Percentiles rank a stretch among this genome's conserved stretches.
Evolutionary conservation across 2,329 filamentous ascomycete genomes (phyloP).

Genomic region (Tolypocladium sp.): DNA sequence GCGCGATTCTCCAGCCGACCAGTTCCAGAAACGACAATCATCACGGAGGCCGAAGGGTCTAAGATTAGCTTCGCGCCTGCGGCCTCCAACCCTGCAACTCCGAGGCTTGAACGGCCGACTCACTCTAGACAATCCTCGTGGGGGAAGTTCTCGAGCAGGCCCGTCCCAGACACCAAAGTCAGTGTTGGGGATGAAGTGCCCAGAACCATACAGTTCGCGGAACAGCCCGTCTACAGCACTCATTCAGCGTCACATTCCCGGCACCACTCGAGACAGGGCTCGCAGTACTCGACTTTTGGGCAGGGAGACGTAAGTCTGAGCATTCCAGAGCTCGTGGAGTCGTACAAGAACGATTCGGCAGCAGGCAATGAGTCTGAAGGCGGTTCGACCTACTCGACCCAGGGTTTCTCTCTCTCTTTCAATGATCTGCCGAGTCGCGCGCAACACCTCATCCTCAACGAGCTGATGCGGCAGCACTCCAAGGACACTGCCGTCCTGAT

Average conservation of each 20-base stretch:
- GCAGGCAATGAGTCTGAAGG: slow-evolving; percentile 17
- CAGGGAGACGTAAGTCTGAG: slow-evolving; percentile 27
- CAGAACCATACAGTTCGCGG: slow-evolving; percentile 55
- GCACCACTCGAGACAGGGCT: slow-evolving; percentile 27
- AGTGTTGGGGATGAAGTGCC: slow-evolving; percentile 43
- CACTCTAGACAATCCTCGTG: slow-evolving; percentile 37
- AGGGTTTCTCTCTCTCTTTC: slow-evolving; percentile 65
- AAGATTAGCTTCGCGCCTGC: slow-evolving; percentile 59
- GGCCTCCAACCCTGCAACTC: slow-evolving; percentile 11
- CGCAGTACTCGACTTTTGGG: slow-evolving; percentile 19
- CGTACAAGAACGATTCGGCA: slow-evolving; percentile 19
- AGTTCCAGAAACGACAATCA: slow-evolving; percentile 60
- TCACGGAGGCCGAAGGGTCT: slow-evolving; percentile 48
- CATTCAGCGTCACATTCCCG: slow-evolving; percentile 19
- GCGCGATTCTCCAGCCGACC: slow-evolving; percentile 64
- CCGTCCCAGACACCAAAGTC: slow-evolving; percentile 51
- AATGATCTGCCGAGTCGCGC: slow-evolving; percentile 79
- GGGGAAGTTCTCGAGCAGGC: slow-evolving; percentile 52
- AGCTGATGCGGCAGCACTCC: slow-evolving; percentile 64
- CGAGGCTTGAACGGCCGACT: slow-evolving; percentile 24
- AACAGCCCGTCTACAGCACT: slow-evolving; percentile 18
- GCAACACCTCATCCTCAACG: slow-evolving; percentile 80
- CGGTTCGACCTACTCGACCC: slow-evolving; percentile 44
- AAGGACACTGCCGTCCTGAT: slow-evolving; percentile 67
- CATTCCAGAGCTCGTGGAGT: slow-evolving; percentile 34